Base-by-base conservation (phyloP, 163 green algal species). In the Picocystis sp. region DNA sequence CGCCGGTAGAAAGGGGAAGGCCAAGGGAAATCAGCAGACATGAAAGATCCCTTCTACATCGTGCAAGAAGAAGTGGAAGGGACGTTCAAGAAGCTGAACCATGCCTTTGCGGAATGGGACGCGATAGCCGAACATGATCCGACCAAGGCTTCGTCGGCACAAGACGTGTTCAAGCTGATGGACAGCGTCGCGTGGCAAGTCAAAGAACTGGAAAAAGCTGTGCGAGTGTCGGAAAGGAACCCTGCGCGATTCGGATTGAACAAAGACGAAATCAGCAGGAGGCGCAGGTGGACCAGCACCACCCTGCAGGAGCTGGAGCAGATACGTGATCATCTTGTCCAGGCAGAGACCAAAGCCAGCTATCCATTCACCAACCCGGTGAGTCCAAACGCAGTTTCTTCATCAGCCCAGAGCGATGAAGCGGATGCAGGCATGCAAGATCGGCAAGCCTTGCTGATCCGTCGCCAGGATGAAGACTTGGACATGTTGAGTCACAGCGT, bases 141-240 rank as follows among this genome's bases (percentile, higher is more conserved):
- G 8, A 38, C 5, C 29, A 38, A 38, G 8, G 29, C 29, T 38
- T 12, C 29, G 29, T 38, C 29, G 29, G 29, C 29, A 38, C 29
- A 38, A 38, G 29, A 8, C 29, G 29, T 38, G 29, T 38, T 12
- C 29, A 38, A 38, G 29, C 29, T 38, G 29, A 38, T 66, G 58
- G 58, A 53, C 61, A 42, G 60, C 48, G 22, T 44, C n/a, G 13
- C 33, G 5, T 59, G 54, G 45, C 55, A 77, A 62, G 61, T 78
- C 9, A 67, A 75, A 15, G 71, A 81, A 46, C 67, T 82, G 62
- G 63, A 76, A 12, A 75, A 72, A 58, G 69, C 69, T 3, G 61
- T 87, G n/a, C 62, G 74, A 25, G 67, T 82, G 13, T 72, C 76
- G 17, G 77, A 84, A 41, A 60, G 66, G 43, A 75, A 86, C 49